Evolutionary conservation across 208 protist species (phyloP).

Genomic region (Vickermania ingenoplastis): DNA sequence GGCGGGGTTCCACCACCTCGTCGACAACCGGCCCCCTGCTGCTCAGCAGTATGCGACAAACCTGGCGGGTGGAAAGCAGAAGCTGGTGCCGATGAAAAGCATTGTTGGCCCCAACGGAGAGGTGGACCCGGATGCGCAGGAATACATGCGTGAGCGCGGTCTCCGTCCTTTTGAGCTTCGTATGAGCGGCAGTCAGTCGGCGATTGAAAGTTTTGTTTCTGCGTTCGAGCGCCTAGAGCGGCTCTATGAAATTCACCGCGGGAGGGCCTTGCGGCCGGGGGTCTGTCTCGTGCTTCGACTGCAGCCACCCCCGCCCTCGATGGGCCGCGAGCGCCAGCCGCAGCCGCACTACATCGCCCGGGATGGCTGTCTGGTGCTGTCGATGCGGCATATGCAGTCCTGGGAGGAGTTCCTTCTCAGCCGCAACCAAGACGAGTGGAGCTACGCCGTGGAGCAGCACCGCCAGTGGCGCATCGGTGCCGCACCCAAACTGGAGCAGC

Average conservation of each 20-base stretch:
- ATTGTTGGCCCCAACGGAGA: constrained; percentile 74
- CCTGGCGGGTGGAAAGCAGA: neutral
- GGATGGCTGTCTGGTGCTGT: constrained; percentile 70
- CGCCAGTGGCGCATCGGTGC: constrained; percentile 54
- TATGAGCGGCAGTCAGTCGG: constrained; percentile 64
- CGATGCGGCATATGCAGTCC: constrained; percentile 37
- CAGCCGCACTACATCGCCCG: constrained; percentile 52
- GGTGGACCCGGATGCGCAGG: constrained; percentile 59
- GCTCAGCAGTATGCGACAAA: neutral
- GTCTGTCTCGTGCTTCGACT: constrained; percentile 66
- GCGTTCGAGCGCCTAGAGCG: constrained; percentile 70
- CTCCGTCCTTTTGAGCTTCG: constrained; percentile 72
- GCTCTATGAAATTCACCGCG: constrained; percentile 72
- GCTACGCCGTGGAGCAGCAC: constrained; percentile 59
- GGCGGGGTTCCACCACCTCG: constrained; percentile 6
- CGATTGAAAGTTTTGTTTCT: constrained; percentile 65
- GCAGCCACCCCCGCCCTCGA: neutral
- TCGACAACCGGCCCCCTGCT: neutral
- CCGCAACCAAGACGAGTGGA: constrained; percentile 61
- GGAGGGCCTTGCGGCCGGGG: constrained; percentile 42
- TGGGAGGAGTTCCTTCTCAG: constrained; percentile 75
- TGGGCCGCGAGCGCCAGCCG: constrained; percentile 2
- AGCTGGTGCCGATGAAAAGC: constrained; percentile 1
- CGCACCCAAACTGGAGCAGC: constrained; percentile 56
- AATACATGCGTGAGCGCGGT: constrained; percentile 62